A percentile compares a stretch with the other conserved stretches of the same genome.
These are phyloP conservation scores for Dalechampia spathulata DNA, from an alignment of 441 rosid species.

Conservation along the genomic window DNA sequence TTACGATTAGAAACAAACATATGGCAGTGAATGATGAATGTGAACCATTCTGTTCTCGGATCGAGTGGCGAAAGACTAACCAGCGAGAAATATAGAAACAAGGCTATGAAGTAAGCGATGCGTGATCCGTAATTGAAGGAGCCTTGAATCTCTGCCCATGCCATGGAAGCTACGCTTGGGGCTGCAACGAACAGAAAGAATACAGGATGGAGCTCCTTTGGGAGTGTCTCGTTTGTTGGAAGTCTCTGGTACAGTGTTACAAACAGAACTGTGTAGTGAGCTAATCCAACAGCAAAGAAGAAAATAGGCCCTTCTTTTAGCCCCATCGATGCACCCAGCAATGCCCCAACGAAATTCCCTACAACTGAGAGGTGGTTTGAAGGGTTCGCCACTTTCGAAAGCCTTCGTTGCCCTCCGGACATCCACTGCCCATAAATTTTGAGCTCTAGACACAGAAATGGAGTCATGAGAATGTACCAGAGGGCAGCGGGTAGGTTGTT, in stretches of 20 bases:
- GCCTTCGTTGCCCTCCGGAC: constrained; percentile 82
- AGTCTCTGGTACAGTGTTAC: constrained; percentile 93
- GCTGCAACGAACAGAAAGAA: constrained; percentile 88
- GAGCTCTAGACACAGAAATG: constrained; percentile 61
- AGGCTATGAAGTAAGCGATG: constrained; percentile 74
- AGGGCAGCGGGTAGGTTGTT: constrained; percentile 33
- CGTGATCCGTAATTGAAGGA: constrained; percentile 64
- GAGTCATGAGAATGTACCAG: constrained; percentile 85
- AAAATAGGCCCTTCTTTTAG: constrained; percentile 80
- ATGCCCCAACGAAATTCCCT: constrained; percentile 87
- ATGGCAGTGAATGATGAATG: too few species aligned
- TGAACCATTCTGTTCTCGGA: not conserved
- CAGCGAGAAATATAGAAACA: constrained; percentile 80
- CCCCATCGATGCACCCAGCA: constrained; percentile 84
- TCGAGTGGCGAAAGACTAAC: constrained; percentile 21
- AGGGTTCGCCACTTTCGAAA: constrained; percentile 88
- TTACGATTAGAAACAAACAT: not conserved
- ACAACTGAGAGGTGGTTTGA: constrained; percentile 73
- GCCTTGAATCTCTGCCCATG: constrained; percentile 68
- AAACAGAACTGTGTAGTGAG: constrained; percentile 75
- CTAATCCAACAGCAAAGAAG: constrained; percentile 80
- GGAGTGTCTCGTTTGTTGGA: constrained; percentile 79
- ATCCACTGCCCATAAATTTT: constrained; percentile 97
- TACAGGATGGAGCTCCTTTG: constrained; percentile 92
- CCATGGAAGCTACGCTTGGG: constrained; percentile 86